phyloP scores from a whole-genome alignment of 108 stramenopile genomes.

The Cylindrotheca closterium region DNA sequence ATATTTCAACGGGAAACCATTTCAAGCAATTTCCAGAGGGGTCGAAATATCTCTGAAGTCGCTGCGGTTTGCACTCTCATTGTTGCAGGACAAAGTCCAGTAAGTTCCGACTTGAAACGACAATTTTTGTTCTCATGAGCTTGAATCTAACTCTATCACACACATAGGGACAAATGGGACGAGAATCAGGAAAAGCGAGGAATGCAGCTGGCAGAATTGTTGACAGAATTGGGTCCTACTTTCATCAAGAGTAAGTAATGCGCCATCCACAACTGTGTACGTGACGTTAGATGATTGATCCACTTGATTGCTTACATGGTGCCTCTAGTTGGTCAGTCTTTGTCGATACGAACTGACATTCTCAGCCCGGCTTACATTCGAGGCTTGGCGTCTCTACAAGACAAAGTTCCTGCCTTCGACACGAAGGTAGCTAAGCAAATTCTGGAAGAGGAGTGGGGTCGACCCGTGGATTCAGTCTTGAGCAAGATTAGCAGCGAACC shows the following conservation, averaged over 20 bases:
- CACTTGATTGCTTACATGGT: no score
- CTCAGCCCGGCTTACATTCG: slow-evolving; percentile 79
- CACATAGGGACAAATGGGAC: slow-evolving; percentile 34
- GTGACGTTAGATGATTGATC: not conserved
- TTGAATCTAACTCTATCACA: not conserved
- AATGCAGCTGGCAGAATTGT: slow-evolving; percentile 56
- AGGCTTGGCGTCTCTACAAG: slow-evolving; percentile 85
- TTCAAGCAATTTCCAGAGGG: slow-evolving; percentile 38
- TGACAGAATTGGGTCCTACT: slow-evolving; percentile 76
- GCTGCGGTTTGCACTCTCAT: slow-evolving; percentile 33
- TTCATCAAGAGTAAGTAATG: slow-evolving; percentile 69
- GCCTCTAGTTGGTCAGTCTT: slow-evolving; percentile 91
- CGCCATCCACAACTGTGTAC: not conserved
- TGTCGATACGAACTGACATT: slow-evolving; percentile 92
- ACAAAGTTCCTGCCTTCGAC: slow-evolving; percentile 87
- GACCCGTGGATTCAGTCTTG: slow-evolving; percentile 58
- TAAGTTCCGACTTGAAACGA: slow-evolving; percentile 2
- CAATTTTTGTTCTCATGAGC: slow-evolving; percentile 6
- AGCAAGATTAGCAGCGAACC: slow-evolving; percentile 65
- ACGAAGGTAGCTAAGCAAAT: slow-evolving; percentile 69
- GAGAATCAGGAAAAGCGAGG: slow-evolving; percentile 63
- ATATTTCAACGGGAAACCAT: slow-evolving; percentile 59
- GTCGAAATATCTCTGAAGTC: slow-evolving; percentile 52
- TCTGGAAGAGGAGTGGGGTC: slow-evolving; percentile 88
- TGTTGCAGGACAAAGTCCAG: slow-evolving; percentile 35